phyloP scores from a whole-genome alignment of 208 protist species.

The Trichomonas tenax region DNA sequence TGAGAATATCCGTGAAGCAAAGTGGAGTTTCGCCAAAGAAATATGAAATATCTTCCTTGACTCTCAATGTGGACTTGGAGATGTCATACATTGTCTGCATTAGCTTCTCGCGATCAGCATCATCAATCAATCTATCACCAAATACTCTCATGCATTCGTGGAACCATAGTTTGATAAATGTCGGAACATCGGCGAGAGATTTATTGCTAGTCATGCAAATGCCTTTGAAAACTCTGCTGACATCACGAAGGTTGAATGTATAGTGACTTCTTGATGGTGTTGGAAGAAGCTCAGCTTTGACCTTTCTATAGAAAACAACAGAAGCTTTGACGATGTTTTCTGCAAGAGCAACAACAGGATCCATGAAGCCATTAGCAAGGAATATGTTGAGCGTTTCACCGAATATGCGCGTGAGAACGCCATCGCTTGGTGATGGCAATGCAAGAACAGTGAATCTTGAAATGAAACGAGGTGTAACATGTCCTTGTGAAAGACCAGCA shows the following conservation, averaged over 20 bases:
- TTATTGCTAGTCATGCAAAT: neutral
- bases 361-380: slow-evolving; percentile 31
- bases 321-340: slow-evolving; percentile 34
- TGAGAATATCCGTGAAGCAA: neutral
- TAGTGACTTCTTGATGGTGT: slow-evolving; percentile 51
- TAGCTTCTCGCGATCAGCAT: slow-evolving; percentile 42
- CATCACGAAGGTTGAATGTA: slow-evolving; percentile 53
- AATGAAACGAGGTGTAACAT: slow-evolving; percentile 77
- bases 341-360: slow-evolving; percentile 28
- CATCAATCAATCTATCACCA: slow-evolving; percentile 45
- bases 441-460: slow-evolving; percentile 78
- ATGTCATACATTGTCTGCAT: slow-evolving; percentile 33
- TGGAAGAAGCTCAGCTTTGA: slow-evolving; percentile 40
- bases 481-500: neutral
- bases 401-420: slow-evolving; percentile 46
- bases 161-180: slow-evolving; percentile 45
- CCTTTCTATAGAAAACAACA: slow-evolving; percentile 38
- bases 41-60: slow-evolving; percentile 22
- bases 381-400: slow-evolving; percentile 40
- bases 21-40: neutral
- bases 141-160: slow-evolving; percentile 54
- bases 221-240: slow-evolving; percentile 39
- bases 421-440: neutral
- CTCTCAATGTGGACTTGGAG: neutral
- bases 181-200: neutral